phyloP scores from a whole-genome alignment of 2,329 filamentous ascomycete genomes.

The Fusarium illudens region DNA sequence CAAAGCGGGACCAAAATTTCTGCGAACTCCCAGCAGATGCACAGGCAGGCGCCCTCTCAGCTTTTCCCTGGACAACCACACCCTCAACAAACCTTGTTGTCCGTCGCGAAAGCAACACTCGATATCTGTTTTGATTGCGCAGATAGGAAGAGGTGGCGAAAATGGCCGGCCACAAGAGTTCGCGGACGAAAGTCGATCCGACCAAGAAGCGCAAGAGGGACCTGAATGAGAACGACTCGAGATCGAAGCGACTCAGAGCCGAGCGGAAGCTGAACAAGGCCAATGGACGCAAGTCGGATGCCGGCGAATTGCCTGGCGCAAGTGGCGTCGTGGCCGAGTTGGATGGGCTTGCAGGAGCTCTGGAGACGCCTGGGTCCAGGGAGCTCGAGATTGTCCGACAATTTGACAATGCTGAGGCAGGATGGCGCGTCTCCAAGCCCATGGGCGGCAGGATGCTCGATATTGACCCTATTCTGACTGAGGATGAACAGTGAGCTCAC shows the following conservation, averaged over 20 bases:
- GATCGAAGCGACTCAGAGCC: slow-evolving; percentile 53
- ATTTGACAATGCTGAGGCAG: slow-evolving; percentile 45
- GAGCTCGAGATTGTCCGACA: slow-evolving; percentile 40
- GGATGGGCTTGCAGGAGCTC: slow-evolving; percentile 26
- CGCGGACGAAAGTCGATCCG: slow-evolving; percentile 47
- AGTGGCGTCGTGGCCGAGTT: slow-evolving; percentile 26
- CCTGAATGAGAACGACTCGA: slow-evolving; percentile 51
- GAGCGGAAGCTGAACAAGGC: slow-evolving; percentile 43
- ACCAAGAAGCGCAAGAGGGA: slow-evolving; percentile 60
- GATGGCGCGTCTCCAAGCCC: slow-evolving; percentile 70
- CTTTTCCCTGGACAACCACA: slow-evolving; percentile 31
- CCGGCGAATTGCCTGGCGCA: slow-evolving; percentile 1
- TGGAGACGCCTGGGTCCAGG: slow-evolving; percentile 27
- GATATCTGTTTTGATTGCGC: slow-evolving; percentile 9
- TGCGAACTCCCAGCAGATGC: slow-evolving; percentile 37
- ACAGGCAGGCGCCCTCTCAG: slow-evolving; percentile 22
- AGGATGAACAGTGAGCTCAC: slow-evolving; percentile 65
- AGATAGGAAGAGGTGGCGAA: slow-evolving; percentile 23
- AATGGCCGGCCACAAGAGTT: slow-evolving; percentile 49
- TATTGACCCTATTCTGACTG: slow-evolving; percentile 69
- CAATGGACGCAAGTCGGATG: slow-evolving; percentile 37
- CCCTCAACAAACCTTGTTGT: slow-evolving; percentile 8
- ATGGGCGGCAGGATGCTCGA: slow-evolving; percentile 72
- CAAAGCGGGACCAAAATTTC: slow-evolving; percentile 53
- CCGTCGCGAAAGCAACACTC: slow-evolving; percentile 30